Evolutionary conservation across 2,329 filamentous ascomycete species (phyloP).

Genomic region (Alternaria sp.): DNA sequence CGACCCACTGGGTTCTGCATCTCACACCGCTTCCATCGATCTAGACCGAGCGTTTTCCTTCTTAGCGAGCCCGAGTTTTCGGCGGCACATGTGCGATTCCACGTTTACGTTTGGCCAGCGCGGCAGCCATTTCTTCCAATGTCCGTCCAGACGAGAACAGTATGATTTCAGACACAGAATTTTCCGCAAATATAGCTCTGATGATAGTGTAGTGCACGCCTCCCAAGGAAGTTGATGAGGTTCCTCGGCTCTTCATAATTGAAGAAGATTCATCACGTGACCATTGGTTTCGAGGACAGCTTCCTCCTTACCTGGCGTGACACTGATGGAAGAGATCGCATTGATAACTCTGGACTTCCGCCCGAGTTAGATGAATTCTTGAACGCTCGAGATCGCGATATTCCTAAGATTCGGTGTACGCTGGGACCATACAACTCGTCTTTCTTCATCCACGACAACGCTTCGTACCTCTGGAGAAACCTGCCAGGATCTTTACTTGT

Average conservation of each 20-base stretch:
- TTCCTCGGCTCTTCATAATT: slow-evolving; percentile 39
- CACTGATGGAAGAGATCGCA: slow-evolving; percentile 32
- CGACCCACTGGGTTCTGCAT: not conserved
- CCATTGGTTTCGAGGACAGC: slow-evolving; percentile 46
- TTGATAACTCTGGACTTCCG: slow-evolving; percentile 40
- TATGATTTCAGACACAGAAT: slow-evolving; percentile 21
- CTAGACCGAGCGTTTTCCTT: slow-evolving; percentile 11
- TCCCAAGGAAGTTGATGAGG: slow-evolving; percentile 38
- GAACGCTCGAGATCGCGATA: slow-evolving; percentile 34
- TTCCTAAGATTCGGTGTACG: slow-evolving; percentile 40
- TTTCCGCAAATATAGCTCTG: not conserved
- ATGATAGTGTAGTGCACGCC: slow-evolving; percentile 29
- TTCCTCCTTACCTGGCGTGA: slow-evolving; percentile 49
- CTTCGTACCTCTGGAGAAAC: slow-evolving; percentile 46
- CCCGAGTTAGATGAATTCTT: slow-evolving; percentile 40
- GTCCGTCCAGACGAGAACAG: slow-evolving; percentile 40
- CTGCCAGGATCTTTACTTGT: slow-evolving; percentile 37
- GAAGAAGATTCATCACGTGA: slow-evolving; percentile 41
- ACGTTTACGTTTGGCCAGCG: slow-evolving; percentile 48
- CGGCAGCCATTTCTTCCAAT: slow-evolving; percentile 48
- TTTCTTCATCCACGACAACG: slow-evolving; percentile 43
- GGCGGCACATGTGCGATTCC: slow-evolving; percentile 42
- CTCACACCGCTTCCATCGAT: slow-evolving; percentile 13
- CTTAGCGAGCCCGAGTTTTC: slow-evolving; percentile 15
- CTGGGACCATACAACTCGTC: slow-evolving; percentile 47